Evolutionary conservation across 192 early-diverging fungal species (phyloP), one percentile per base, ranked within the genome.

Genomic region (Gryganskiella cystojenkinii): DNA sequence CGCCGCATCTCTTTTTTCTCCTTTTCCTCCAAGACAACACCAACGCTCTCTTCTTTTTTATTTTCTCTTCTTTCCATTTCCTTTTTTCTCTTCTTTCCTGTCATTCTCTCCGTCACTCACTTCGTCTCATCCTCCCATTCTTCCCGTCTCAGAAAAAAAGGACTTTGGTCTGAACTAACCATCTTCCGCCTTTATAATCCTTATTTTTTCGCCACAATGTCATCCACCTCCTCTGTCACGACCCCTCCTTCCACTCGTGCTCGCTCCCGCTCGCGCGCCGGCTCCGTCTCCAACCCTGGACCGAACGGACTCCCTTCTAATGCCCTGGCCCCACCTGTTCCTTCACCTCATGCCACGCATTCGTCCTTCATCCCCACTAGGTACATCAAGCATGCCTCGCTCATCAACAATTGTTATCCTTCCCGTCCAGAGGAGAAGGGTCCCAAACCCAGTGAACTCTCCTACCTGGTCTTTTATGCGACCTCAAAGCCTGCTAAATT

Each of bases 381-480:
- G 62, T 91, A 91, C 79, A 81, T 88, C 66, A 92, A 92, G 71
- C 92, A 94, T 83, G 91, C 91, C 58, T 83, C 85, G 28, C 85
- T 94, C 56, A 86, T 94, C 75, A 91, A 92, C 69, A 90, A 86
- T 59, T 94, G 92, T 62, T 94, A 90, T 67, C 91, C 87, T 24
- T 79, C 80, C 0, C 82, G 81, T 27, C 83, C 90, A 10, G 91
- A 88, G 8, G 91, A 90, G 61, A 88, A 82, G 15, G 84, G 84
- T 33, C 93, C 96, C 43, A 92, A 90, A 62, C 84, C 90, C 51
- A 90, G 87, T 56, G 90, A 93, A 67, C 90, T 98, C 7, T 95
- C 95, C 20, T 92, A 93, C 59, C 85, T 98, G 50, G 84, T 94
- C 10, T 96, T 93, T 82, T 98, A 98, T 71, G 93, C 93, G 28